Percentiles rank a stretch among this genome's conserved stretches.
phyloP scores from a whole-genome alignment of 305 asterid species.

The Fraxinus angustifolia region DNA sequence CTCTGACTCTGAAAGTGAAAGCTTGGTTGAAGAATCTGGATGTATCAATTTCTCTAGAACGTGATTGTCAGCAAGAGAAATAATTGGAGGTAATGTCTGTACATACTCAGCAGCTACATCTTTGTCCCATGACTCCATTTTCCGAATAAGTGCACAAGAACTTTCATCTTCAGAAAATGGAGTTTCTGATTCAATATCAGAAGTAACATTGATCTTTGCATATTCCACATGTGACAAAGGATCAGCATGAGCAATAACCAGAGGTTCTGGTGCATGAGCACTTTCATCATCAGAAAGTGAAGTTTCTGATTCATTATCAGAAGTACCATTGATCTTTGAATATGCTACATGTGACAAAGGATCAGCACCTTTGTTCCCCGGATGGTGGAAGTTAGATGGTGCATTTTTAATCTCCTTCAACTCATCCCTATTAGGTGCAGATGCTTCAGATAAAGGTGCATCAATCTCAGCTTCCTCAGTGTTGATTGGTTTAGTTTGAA shows the following conservation, averaged over 20 bases:
- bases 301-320: slow-evolving; percentile 54
- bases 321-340: slow-evolving; percentile 43
- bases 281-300: slow-evolving; percentile 36
- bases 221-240: slow-evolving; percentile 31
- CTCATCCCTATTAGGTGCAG: slow-evolving; percentile 26
- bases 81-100: slow-evolving; percentile 15
- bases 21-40: slow-evolving; percentile 28
- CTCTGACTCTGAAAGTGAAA: slow-evolving; percentile 30
- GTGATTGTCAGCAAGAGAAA: neutral
- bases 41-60: slow-evolving; percentile 37
- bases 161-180: slow-evolving; percentile 28
- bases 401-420: slow-evolving; percentile 25
- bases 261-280: slow-evolving; percentile 30
- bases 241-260: slow-evolving; percentile 22
- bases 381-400: slow-evolving; percentile 16
- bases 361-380: slow-evolving; percentile 18
- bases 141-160: slow-evolving; percentile 14
- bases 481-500: slow-evolving; percentile 26
- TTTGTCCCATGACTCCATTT: slow-evolving; percentile 14
- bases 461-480: slow-evolving; percentile 28
- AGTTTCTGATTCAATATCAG: slow-evolving; percentile 37
- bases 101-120: slow-evolving; percentile 8
- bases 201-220: slow-evolving; percentile 31
- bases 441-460: slow-evolving; percentile 22
- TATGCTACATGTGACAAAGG: slow-evolving; percentile 44